Conservation (phyloP, 257 asterid species). For the Primulina huaijiensis region DNA sequence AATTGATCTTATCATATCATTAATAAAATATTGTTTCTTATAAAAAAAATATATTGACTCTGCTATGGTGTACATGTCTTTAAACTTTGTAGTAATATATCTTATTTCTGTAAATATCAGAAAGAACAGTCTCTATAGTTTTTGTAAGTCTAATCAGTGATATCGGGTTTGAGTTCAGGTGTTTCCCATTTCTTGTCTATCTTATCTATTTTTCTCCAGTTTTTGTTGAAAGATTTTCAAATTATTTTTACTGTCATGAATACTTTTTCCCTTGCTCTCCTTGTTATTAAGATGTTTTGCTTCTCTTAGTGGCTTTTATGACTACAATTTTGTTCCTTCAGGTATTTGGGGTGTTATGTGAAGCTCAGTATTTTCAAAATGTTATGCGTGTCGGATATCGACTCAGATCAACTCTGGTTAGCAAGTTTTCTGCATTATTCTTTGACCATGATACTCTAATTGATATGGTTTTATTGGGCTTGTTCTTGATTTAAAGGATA, state of each 20-base stretch:
- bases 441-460: slow-evolving; percentile 12
- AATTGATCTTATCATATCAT: too few relatives aligned
- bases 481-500: slow-evolving; percentile 1
- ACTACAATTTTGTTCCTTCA: slow-evolving; percentile 26
- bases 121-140: not conserved
- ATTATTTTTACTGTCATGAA: slow-evolving; percentile 18
- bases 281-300: slow-evolving; percentile 11
- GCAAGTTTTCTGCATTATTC: slow-evolving; percentile 25
- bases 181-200: slow-evolving; percentile 13
- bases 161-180: not conserved
- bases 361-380: slow-evolving; percentile 94
- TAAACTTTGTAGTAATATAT: not conserved
- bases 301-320: slow-evolving; percentile 16
- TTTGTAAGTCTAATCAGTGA: not conserved
- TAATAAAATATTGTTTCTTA: too few relatives aligned
- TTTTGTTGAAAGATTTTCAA: not conserved
- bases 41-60: too few relatives aligned
- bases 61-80: not conserved
- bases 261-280: not conserved
- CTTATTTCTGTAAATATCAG: not conserved
- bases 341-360: slow-evolving; percentile 86
- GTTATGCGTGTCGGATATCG: slow-evolving; percentile 99
- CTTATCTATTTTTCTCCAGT: not conserved
- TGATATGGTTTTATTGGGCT: not conserved
- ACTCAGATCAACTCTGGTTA: slow-evolving; percentile 85